Evolutionary conservation across 805 yeast species (phyloP), one percentile per base, ranked within the genome.

Genomic region (Myxozyma monticola): DNA sequence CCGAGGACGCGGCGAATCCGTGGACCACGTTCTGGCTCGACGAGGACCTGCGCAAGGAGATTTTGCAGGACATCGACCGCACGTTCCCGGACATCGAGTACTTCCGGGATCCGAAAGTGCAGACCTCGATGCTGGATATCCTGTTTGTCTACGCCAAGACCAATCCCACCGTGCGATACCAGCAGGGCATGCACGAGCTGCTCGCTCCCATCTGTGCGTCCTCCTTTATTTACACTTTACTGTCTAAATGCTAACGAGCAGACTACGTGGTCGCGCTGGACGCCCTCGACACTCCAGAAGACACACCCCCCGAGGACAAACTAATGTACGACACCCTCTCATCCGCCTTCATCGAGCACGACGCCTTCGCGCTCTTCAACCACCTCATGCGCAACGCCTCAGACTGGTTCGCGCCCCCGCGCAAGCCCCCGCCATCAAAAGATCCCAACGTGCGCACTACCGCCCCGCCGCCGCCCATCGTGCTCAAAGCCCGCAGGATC

Each of bases 111-210:
- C n/a, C 48, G 0, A 34, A 42, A 5, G 60, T 65, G 12, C 64
- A 63, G 45, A 41, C 51, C 7, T 37, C 43, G 29, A 56, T 78
- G 49, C 66, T 73, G n/a, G 70, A 72, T 39, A 62, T 78, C 6
- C 64, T 78, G 40, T 77, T 68, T 56, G 66, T 73, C 4, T 78
- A 79, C 72, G 64, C 78, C 31, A 70, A 71, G 56, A 69, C 72
- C 60, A 73, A 76, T 56, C 72, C 76, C 1, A 68, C 62, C 6
- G 65, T 77, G 26, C 76, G 78, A n/a, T 75, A 75, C 53, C 71
- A 78, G 51, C 83, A 78, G 60, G 83, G 83, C 3, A 69, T 77
- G 63, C 82, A 78, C 60, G 83, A 78, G 62, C 67, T 78, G 4
- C 61, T 76, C 36, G 83, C 80, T 3, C 68, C 78, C 24, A 64